Evolutionary conservation across 169 alveolate genomes (phyloP).

Genomic region (Toxoplasma gondii): DNA sequence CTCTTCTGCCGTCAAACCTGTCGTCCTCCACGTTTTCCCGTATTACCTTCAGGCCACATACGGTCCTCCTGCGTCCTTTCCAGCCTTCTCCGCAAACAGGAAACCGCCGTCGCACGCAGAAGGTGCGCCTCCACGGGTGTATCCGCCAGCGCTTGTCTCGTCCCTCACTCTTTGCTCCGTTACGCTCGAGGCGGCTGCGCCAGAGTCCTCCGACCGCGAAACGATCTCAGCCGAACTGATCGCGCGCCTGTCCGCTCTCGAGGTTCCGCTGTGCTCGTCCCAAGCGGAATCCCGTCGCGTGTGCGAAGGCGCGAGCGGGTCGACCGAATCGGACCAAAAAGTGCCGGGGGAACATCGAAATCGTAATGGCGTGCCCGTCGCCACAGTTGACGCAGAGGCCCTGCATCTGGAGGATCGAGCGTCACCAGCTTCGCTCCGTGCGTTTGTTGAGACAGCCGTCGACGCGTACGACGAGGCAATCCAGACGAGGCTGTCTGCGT

Average conservation of each 20-base stretch:
- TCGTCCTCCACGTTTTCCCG: not conserved
- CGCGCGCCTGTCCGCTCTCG: not conserved
- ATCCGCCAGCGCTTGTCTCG: conserved; percentile 13
- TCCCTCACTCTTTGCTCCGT: conserved; percentile 2
- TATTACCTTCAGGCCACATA: not conserved
- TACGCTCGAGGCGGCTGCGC: not conserved
- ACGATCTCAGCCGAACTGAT: not conserved
- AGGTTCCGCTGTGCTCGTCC: not conserved
- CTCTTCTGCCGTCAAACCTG: not conserved
- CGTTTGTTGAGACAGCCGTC: not conserved
- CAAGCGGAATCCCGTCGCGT: not conserved
- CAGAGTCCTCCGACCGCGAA: not conserved
- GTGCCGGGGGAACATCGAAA: not conserved
- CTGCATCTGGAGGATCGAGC: too few species aligned
- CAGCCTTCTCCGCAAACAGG: not conserved
- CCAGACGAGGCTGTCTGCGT: not conserved
- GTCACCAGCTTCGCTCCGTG: not conserved
- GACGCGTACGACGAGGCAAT: not conserved
- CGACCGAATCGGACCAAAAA: not conserved
- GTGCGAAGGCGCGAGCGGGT: not conserved
- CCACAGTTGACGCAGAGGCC: not conserved
- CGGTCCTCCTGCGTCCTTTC: conserved; percentile 5
- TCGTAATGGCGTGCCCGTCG: not conserved
- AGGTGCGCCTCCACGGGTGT: conserved; percentile 30
- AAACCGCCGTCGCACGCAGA: conserved; percentile 29